Conservation (phyloP, 2,329 filamentous ascomycete species). For the Aspergillus arachidicola region DNA sequence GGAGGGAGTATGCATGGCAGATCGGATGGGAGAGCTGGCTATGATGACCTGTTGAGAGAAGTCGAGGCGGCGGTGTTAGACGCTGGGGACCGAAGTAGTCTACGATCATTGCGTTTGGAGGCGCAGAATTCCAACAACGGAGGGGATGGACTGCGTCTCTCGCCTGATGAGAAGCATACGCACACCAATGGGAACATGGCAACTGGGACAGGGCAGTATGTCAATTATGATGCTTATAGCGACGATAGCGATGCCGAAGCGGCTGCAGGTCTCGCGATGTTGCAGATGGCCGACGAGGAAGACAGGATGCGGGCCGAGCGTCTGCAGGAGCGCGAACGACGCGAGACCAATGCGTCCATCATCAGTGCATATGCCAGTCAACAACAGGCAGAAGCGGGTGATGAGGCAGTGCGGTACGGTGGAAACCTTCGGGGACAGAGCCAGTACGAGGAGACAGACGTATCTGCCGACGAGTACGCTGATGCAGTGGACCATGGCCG, state of each 20-base stretch:
- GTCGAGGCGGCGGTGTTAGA: constrained; percentile 57
- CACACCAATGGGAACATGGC: constrained; percentile 53
- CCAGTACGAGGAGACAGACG: constrained; percentile 58
- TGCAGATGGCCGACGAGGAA: constrained; percentile 79
- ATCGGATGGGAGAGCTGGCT: constrained; percentile 44
- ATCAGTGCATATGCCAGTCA: constrained; percentile 44
- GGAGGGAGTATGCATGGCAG: constrained; percentile 36
- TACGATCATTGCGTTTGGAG: constrained; percentile 26
- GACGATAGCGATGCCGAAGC: constrained; percentile 90
- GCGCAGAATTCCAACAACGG: constrained; percentile 18
- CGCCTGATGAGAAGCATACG: constrained; percentile 48
- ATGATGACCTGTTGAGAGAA: constrained; percentile 61
- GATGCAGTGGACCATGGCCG: constrained; percentile 20
- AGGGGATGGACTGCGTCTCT: constrained; percentile 29
- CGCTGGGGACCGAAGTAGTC: constrained; percentile 28
- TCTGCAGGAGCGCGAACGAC: constrained; percentile 57
- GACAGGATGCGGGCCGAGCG: constrained; percentile 61
- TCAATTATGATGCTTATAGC: constrained; percentile 54
- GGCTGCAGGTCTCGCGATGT: constrained; percentile 77
- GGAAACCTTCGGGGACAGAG: constrained; percentile 69
- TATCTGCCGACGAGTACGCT: constrained; percentile 20
- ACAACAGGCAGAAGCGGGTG: constrained; percentile 51
- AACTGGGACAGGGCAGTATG: constrained; percentile 47
- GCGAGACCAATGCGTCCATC: constrained; percentile 57
- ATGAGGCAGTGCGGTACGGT: constrained; percentile 75